Evolutionary conservation across 208 protist species (phyloP).

Genomic region (Acanthamoeba rhysodes): DNA sequence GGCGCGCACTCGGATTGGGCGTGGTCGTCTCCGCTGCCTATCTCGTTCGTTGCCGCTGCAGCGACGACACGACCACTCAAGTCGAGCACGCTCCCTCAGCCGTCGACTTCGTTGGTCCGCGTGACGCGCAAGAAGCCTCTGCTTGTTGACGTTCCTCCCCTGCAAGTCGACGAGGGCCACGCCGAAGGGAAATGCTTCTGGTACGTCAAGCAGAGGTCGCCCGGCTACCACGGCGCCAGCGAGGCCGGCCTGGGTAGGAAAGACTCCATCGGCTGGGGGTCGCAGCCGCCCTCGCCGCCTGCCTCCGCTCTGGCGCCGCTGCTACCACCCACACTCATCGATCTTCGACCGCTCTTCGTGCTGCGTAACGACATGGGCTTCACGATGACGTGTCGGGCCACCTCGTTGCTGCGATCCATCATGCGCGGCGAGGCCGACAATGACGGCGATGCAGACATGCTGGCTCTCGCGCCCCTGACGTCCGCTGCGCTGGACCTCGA

Average conservation of each 20-base stretch:
- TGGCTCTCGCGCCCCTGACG: background rate
- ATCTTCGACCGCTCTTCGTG: slow-evolving; percentile 19
- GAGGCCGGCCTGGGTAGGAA: background rate
- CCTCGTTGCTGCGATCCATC: background rate
- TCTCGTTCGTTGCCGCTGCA: background rate
- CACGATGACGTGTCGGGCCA: background rate
- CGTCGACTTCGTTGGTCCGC: slow-evolving; percentile 23
- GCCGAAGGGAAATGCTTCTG: slow-evolving; percentile 45
- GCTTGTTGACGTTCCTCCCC: too few relatives aligned
- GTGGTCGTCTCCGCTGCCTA: slow-evolving; percentile 2
- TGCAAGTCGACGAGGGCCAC: background rate
- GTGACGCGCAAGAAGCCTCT: slow-evolving; percentile 9
- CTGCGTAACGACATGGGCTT: slow-evolving; percentile 11
- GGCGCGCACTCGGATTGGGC: background rate
- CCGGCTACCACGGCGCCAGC: background rate
- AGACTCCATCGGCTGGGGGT: background rate
- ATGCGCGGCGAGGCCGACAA: background rate
- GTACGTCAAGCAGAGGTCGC: background rate
- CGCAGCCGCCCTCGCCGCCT: background rate
- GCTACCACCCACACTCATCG: background rate
- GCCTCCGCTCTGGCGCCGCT: background rate
- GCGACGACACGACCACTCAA: too few relatives aligned
- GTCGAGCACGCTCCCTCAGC: background rate
- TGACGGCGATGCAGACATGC: background rate
- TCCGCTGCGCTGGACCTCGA: slow-evolving; percentile 20